These are phyloP conservation scores for Rhynchosporium agropyri DNA, from an alignment of 2,329 filamentous ascomycete species.

Conservation along the genomic window DNA sequence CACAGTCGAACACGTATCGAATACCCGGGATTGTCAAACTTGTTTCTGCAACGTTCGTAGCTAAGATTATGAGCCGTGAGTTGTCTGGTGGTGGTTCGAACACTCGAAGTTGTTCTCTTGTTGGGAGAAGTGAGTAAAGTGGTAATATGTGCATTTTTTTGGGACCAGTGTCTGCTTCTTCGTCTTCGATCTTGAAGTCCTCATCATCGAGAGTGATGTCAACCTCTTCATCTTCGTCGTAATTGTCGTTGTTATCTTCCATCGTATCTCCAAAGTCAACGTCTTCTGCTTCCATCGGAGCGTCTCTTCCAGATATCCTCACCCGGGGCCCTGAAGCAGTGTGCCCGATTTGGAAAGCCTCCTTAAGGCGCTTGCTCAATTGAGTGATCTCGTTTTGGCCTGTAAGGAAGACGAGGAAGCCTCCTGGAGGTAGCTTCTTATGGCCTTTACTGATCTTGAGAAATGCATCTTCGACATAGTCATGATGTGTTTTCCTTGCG, in stretches of 20 bases:
- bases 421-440: constrained; percentile 84
- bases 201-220: constrained; percentile 56
- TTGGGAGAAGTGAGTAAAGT: constrained; percentile 89
- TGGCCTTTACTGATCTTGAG: constrained; percentile 86
- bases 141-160: constrained; percentile 86
- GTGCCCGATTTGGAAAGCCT: constrained; percentile 54
- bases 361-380: constrained; percentile 77
- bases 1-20: constrained; percentile 93
- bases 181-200: constrained; percentile 63
- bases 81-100: constrained; percentile 85
- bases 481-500: constrained; percentile 75
- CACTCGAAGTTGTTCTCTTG: constrained; percentile 85
- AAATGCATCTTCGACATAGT: constrained; percentile 91
- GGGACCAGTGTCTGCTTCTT: constrained; percentile 66
- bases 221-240: constrained; percentile 60
- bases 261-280: constrained; percentile 75
- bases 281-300: constrained; percentile 82
- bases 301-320: constrained; percentile 74
- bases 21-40: constrained; percentile 96
- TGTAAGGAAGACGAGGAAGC: constrained; percentile 91
- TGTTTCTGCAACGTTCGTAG: constrained; percentile 96
- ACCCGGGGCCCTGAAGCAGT: constrained; percentile 65
- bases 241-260: constrained; percentile 56
- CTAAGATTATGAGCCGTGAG: constrained; percentile 82
- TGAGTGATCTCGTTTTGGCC: constrained; percentile 89